phyloP scores from a whole-genome alignment of 1,139 yeast genomes.

The Meyerozyma smithsonii region DNA sequence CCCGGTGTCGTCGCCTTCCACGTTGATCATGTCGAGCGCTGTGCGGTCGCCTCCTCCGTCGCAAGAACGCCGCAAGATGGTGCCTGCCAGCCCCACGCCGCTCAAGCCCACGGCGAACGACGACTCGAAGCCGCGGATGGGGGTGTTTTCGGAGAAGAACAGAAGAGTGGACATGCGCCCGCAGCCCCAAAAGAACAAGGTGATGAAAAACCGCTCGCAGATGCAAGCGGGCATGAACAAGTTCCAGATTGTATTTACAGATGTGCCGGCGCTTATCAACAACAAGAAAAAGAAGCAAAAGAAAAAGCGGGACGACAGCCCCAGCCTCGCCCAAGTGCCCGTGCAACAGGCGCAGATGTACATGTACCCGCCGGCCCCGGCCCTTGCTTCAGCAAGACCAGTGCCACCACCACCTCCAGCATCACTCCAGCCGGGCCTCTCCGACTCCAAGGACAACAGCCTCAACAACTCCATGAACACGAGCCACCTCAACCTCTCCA shows the following conservation, averaged over 20 bases:
- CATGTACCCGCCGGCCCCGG: constrained; percentile 7
- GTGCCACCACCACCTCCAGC: constrained; percentile 4
- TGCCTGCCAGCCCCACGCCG: constrained; percentile 43
- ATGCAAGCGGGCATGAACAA: constrained; percentile 38
- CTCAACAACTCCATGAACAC: constrained; percentile 15
- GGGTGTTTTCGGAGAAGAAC: constrained; percentile 34
- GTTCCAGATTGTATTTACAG: constrained; percentile 51
- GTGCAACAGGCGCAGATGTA: neutral
- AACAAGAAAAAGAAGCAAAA: constrained; percentile 27
- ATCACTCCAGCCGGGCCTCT: constrained; percentile 10
- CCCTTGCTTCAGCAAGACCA: constrained; percentile 12
- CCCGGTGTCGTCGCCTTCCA: constrained; percentile 13
- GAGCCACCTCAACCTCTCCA: constrained; percentile 18
- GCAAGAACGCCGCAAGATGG: constrained; percentile 6
- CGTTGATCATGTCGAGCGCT: constrained; percentile 17
- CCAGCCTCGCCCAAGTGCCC: neutral
- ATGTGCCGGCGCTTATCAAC: constrained; percentile 43
- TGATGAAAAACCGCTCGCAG: constrained; percentile 1
- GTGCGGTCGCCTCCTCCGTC: constrained; percentile 5
- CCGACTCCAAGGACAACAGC: constrained; percentile 3
- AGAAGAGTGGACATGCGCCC: constrained; percentile 4
- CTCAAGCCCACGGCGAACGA: constrained; percentile 17
- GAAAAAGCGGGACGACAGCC: constrained; percentile 5
- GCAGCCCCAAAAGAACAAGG: constrained; percentile 3
- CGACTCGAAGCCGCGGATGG: constrained; percentile 37